Conservation (phyloP, 768 basidiomycete genomes). For the Pleurotus ostreatus region DNA sequence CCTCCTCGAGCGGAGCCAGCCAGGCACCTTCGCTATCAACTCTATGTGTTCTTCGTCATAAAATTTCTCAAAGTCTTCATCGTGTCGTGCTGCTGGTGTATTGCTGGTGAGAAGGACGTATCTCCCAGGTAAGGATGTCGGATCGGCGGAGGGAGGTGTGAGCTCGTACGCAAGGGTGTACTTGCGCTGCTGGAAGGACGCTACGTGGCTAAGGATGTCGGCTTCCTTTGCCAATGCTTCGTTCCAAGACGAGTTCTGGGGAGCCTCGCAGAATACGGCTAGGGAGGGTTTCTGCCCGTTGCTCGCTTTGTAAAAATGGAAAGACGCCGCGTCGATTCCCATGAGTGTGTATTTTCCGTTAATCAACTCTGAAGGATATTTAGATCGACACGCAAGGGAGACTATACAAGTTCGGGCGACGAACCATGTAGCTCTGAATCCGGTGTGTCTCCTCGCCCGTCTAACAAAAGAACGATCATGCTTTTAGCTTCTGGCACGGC, state of each 20-base stretch:
- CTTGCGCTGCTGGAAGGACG: neutral
- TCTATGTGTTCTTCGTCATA: constrained; percentile 26
- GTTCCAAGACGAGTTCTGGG: neutral
- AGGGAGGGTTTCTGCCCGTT: constrained; percentile 10
- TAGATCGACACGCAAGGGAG: too few species aligned
- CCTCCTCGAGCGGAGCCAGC: constrained; percentile 26
- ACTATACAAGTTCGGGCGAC: too few species aligned
- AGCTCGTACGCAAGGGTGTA: neutral
- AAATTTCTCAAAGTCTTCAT: constrained; percentile 25
- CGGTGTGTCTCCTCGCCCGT: too few species aligned
- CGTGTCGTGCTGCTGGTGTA: constrained; percentile 12
- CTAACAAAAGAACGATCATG: too few species aligned
- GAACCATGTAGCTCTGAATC: too few species aligned
- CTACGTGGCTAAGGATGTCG: neutral
- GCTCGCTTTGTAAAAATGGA: neutral
- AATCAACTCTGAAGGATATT: too few species aligned
- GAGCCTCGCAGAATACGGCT: neutral
- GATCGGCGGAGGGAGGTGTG: neutral
- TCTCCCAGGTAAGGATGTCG: constrained; percentile 10
- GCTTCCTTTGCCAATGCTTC: neutral
- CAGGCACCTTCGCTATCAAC: constrained; percentile 22
- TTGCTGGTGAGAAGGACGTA: constrained; percentile 17
- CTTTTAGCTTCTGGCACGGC: too few species aligned
- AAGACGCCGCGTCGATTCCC: neutral
- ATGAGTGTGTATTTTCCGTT: too few species aligned